Base-by-base conservation (phyloP, 2,329 filamentous ascomycete genomes). In the Aschersonia sp. region DNA sequence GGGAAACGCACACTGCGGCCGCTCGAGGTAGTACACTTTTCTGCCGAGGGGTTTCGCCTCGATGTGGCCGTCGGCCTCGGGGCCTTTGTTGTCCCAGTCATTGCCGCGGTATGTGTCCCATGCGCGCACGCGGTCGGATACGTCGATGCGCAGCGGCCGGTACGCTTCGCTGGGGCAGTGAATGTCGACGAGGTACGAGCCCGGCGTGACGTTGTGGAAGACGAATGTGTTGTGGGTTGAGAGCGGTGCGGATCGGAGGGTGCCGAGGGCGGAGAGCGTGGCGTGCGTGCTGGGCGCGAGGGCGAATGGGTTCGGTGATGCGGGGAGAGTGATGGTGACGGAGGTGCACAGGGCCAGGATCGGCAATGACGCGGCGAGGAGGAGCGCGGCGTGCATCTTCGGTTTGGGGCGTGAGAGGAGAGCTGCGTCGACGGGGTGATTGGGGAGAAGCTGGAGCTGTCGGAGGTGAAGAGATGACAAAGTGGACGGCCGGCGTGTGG, bases 141-240 rank as follows among this genome's bases (percentile, higher is more conserved):
- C 45, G 45, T 1, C 35, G 28, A 30, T 20, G 45, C 40, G 40
- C 10, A 42, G 40, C 40, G 88, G 85, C 55, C 80, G 77, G 62
- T 96, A 97, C 47, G 74, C 74, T 63, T 84, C 80, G 48, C 85
- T 84, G 31, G 77, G 69, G 60, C 81, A 83, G 67, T 89, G 80
- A 45, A 97, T 74, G 55, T 92, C 87, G 45, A 85, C 80, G 5
- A 97, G 76, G 63, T 96, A 96, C 50, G 81, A 86, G 1, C 82
- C 84, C 1, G 73, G 62, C 4, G 76, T 74, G 47, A 95, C 73
- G 56, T 89, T 81, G 54, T 65, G 67, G 71, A 96, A 95, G 52
- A 79, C 73, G 59, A 96, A 88, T 30, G 78, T 80, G 62, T 86
- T 85, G 55, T 73, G 65, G 41, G 74, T 69, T 9, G 82, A 80